phyloP scores from a whole-genome alignment of 495 filamentous ascomycete species.

The Xylaria palmicola region DNA sequence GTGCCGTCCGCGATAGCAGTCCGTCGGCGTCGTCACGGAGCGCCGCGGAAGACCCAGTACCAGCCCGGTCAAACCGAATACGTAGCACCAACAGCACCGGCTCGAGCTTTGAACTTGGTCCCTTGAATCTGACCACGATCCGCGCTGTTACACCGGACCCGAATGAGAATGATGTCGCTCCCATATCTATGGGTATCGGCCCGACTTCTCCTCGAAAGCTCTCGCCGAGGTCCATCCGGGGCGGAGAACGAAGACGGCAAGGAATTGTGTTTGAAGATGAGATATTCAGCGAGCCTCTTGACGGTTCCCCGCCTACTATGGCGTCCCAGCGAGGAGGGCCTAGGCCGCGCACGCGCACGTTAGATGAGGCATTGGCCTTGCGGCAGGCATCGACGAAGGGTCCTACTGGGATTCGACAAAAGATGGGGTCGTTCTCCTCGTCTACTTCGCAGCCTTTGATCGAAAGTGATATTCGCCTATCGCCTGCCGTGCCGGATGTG shows the following conservation, averaged over 20 bases:
- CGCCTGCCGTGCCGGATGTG: constrained; percentile 40
- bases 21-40: constrained; percentile 37
- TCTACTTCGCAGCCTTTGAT: constrained; percentile 38
- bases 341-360: constrained; percentile 51
- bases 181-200: constrained; percentile 30
- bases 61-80: constrained; percentile 25
- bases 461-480: constrained; percentile 38
- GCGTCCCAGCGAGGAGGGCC: constrained; percentile 31
- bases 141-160: constrained; percentile 57
- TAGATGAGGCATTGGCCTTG: constrained; percentile 45
- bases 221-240: constrained; percentile 46
- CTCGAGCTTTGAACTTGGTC: constrained; percentile 21
- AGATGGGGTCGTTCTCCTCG: constrained; percentile 51
- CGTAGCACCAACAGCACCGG: constrained; percentile 20
- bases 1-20: constrained; percentile 29
- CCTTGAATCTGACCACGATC: constrained; percentile 37
- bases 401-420: constrained; percentile 41
- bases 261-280: constrained; percentile 54
- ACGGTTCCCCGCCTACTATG: constrained; percentile 38
- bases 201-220: constrained; percentile 38
- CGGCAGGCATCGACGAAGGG: constrained; percentile 40
- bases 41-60: constrained; percentile 30
- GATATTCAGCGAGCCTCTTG: constrained; percentile 38
- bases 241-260: constrained; percentile 42
- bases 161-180: constrained; percentile 32